These are phyloP conservation scores for Cystofilobasidium capitatum DNA, from an alignment of 768 basidiomycete genomes.

Conservation along the genomic window DNA sequence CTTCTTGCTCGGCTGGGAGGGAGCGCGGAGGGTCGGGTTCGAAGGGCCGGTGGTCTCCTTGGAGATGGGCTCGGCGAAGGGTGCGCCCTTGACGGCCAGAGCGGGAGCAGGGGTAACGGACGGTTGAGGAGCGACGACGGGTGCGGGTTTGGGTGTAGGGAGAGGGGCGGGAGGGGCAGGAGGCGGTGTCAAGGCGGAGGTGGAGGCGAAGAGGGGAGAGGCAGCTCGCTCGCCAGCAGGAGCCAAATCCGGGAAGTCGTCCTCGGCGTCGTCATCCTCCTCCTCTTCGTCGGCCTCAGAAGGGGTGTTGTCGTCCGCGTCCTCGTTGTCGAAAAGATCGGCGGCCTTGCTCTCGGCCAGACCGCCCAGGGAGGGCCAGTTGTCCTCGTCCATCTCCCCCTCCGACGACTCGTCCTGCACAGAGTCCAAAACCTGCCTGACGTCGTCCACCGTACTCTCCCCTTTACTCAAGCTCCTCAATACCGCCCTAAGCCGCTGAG, in stretches of 20 bases:
- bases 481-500: neutral
- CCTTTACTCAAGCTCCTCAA: neutral
- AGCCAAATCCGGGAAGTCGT: conserved; percentile 14
- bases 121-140: neutral
- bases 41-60: neutral
- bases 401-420: neutral
- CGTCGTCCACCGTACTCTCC: neutral
- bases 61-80: neutral
- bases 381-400: conserved; percentile 4
- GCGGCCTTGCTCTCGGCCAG: too few relatives aligned
- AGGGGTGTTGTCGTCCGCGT: too few relatives aligned
- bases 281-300: neutral
- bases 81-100: neutral
- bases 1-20: too few relatives aligned
- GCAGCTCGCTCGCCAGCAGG: neutral
- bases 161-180: neutral
- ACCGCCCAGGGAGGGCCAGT: too few relatives aligned
- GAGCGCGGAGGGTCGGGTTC: neutral
- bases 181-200: neutral
- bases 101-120: neutral
- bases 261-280: neutral
- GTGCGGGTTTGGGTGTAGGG: neutral
- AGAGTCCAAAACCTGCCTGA: neutral
- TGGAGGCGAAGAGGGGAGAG: neutral
- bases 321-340: too few relatives aligned